Conservation (phyloP, 257 asterid species). For the Lithospermum erythrorhizon region DNA sequence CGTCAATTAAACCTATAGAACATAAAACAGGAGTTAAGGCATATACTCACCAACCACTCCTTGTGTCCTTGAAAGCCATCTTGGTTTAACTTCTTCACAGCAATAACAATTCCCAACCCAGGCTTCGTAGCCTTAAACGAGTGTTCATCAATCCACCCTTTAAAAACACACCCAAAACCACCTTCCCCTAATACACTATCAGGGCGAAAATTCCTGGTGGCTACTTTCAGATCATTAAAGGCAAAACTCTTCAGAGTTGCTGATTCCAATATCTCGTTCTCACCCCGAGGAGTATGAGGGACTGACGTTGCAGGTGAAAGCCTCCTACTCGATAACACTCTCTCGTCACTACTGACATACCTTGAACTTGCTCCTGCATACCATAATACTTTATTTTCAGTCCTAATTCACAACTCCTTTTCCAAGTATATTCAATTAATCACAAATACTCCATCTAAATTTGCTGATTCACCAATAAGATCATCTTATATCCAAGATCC, state of each 20-base stretch:
- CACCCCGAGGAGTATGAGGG: slow-evolving; percentile 49
- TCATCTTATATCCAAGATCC: no score
- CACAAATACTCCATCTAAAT: no score
- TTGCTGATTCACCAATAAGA: no score
- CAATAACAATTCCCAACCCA: slow-evolving; percentile 53
- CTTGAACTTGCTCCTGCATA: background rate
- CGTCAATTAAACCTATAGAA: no score
- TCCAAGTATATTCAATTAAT: no score
- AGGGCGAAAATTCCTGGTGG: slow-evolving; percentile 74
- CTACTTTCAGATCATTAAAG: slow-evolving; percentile 48
- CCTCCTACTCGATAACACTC: slow-evolving; percentile 17
- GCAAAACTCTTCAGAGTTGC: slow-evolving; percentile 49
- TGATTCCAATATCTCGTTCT: slow-evolving; percentile 49
- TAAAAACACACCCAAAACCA: slow-evolving; percentile 68
- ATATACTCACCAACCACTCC: slow-evolving; percentile 71
- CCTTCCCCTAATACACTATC: slow-evolving; percentile 82
- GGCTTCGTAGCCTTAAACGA: slow-evolving; percentile 49
- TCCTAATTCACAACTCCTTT: background rate
- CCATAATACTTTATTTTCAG: background rate
- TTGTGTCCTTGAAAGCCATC: slow-evolving; percentile 80
- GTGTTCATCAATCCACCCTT: slow-evolving; percentile 77
- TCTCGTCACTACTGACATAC: slow-evolving; percentile 5
- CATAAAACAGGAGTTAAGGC: no score
- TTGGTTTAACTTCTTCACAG: slow-evolving; percentile 71
- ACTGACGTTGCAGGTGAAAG: slow-evolving; percentile 33